Conservation (phyloP, 73 alveolate genomes). For the Stentor coeruleus region DNA sequence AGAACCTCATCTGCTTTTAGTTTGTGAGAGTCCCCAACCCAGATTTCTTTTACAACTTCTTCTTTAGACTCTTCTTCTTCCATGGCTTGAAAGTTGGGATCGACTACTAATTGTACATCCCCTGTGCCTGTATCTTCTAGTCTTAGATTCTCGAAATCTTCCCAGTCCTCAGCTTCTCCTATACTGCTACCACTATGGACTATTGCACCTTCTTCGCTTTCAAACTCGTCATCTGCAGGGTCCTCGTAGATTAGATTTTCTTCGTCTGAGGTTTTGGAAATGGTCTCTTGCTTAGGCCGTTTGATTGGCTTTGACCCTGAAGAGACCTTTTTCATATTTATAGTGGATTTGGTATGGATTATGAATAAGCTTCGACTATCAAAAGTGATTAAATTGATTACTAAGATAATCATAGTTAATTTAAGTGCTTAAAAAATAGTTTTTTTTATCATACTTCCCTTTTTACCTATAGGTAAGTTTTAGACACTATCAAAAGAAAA, state of each 20-base stretch:
- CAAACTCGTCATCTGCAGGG: constrained; percentile 20
- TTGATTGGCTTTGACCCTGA: background rate
- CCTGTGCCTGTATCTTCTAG: constrained; percentile 26
- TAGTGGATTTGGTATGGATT: no score
- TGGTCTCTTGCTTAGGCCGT: background rate
- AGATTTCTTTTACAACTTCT: constrained; percentile 35
- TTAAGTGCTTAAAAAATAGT: no score
- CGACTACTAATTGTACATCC: background rate
- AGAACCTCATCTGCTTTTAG: constrained; percentile 69
- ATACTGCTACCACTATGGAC: constrained; percentile 23
- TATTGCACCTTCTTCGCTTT: constrained; percentile 13
- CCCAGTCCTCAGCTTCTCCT: constrained; percentile 27
- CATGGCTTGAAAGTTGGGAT: background rate
- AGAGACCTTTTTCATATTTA: constrained; percentile 4
- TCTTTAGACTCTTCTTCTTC: constrained; percentile 2
- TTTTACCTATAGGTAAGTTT: no score
- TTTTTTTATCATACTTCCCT: no score
- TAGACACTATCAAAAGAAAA: no score
- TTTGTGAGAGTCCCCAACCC: constrained; percentile 46
- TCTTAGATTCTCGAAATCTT: constrained; percentile 18
- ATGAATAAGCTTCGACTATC: no score
- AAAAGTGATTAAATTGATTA: no score
- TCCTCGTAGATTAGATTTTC: constrained; percentile 19
- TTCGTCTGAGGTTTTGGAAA: background rate
- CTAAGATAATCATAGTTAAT: no score